Percentiles rank a stretch among this genome's conserved stretches.
These are phyloP conservation scores for Aspergillus coremiiformis DNA, from an alignment of 495 filamentous ascomycete genomes.

Conservation along the genomic window DNA sequence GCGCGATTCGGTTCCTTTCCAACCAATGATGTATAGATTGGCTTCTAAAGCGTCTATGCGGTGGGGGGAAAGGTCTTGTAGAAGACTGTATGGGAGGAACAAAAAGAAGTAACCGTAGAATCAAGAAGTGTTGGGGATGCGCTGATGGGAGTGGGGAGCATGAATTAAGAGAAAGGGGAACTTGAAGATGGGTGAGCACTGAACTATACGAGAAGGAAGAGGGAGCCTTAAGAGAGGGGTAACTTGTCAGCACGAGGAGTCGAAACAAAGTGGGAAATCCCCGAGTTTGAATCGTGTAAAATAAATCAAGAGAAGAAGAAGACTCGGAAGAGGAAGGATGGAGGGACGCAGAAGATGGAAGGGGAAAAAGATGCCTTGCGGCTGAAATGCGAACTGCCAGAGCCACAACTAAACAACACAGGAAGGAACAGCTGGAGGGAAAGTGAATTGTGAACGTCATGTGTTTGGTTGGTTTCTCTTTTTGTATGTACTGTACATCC, in stretches of 20 bases:
- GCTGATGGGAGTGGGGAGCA: neutral
- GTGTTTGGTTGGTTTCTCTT: neutral
- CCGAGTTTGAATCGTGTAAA: neutral
- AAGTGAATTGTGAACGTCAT: neutral
- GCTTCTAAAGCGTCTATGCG: neutral
- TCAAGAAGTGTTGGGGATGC: neutral
- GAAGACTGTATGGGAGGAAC: neutral
- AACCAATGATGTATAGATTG: neutral
- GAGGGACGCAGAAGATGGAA: neutral
- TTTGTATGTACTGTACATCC: too few relatives aligned
- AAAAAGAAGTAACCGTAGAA: neutral
- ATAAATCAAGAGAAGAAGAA: neutral
- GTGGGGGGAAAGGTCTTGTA: neutral
- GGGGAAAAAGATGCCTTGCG: slow-evolving; percentile 7
- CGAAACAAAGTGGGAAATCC: neutral
- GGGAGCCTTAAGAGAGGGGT: neutral
- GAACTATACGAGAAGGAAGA: neutral
- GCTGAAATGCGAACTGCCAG: neutral
- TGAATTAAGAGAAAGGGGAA: neutral
- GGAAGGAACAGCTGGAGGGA: neutral
- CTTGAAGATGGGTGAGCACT: neutral
- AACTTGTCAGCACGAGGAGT: neutral
- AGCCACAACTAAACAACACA: neutral
- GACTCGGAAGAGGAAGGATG: neutral
- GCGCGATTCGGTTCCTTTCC: neutral